Percentiles rank a stretch among this genome's conserved stretches.
phyloP scores from a whole-genome alignment of 768 basidiomycete genomes.

The Mycena venus region DNA sequence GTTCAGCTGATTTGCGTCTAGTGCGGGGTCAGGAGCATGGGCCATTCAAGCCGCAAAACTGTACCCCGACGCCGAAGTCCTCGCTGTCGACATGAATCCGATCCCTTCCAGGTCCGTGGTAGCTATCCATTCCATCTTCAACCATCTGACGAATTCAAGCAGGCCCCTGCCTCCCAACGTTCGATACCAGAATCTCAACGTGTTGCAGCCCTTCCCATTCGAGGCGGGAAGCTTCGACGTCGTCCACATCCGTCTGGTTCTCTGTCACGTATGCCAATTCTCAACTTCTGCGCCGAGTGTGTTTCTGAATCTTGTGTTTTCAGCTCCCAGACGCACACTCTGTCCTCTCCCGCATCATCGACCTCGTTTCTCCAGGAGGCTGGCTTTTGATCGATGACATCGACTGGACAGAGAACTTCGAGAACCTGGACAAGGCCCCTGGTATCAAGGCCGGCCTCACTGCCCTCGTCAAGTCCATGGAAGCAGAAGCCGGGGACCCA shows the following conservation, averaged over 20 bases:
- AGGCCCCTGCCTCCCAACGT: constrained; percentile 38
- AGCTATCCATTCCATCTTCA: background rate
- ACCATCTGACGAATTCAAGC: background rate
- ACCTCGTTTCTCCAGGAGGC: constrained; percentile 39
- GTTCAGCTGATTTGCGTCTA: background rate
- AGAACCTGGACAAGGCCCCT: constrained; percentile 17
- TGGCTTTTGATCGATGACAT: constrained; percentile 42
- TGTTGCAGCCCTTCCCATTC: constrained; percentile 36
- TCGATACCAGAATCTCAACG: constrained; percentile 34
- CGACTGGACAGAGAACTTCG: background rate
- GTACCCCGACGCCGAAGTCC: constrained; percentile 12
- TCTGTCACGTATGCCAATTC: constrained; percentile 34
- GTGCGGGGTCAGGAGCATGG: constrained; percentile 25
- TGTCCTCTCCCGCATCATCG: constrained; percentile 28
- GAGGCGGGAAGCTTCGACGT: constrained; percentile 36
- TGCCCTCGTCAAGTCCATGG: constrained; percentile 19
- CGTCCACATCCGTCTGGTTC: constrained; percentile 38
- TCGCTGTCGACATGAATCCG: constrained; percentile 33
- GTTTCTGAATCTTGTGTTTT: constrained; percentile 10
- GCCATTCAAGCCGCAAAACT: constrained; percentile 38
- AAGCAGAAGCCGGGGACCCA: constrained; percentile 15
- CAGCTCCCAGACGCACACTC: constrained; percentile 36
- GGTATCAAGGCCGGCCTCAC: constrained; percentile 12
- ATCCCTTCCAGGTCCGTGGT: constrained; percentile 32
- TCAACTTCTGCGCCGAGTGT: background rate